Evolutionary conservation across 371 early-diverging fungal species (phyloP).

Genomic region (Chytridium lagenaria): DNA sequence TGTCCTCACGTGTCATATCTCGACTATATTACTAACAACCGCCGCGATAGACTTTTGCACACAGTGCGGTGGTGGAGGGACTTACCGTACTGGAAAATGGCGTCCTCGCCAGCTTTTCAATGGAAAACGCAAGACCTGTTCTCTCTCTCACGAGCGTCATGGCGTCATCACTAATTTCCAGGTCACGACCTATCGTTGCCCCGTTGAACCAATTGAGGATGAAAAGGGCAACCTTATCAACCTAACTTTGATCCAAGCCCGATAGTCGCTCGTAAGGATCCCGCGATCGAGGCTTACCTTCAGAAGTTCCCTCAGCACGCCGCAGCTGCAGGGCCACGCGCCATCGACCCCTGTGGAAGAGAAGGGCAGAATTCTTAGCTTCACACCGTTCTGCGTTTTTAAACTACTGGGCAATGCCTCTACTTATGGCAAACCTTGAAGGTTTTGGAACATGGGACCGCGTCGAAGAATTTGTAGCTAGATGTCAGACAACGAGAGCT

Average conservation of each 20-base stretch:
- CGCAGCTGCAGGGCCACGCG: too few relatives aligned
- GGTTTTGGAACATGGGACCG: too few relatives aligned
- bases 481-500: too few relatives aligned
- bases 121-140: background rate
- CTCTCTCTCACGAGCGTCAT: background rate
- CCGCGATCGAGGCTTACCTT: background rate
- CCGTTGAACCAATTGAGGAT: slow-evolving; percentile 2
- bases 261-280: background rate
- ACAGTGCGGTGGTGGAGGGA: background rate
- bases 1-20: background rate
- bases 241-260: background rate
- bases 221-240: background rate
- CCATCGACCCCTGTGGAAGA: too few relatives aligned
- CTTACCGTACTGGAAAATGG: slow-evolving; percentile 32
- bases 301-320: background rate
- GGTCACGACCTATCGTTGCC: background rate
- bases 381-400: too few relatives aligned
- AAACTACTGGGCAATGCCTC: too few relatives aligned
- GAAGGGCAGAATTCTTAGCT: too few relatives aligned
- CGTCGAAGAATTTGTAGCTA: too few relatives aligned
- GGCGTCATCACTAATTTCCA: slow-evolving; percentile 1
- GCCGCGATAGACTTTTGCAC: background rate
- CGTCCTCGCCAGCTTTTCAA: slow-evolving; percentile 12
- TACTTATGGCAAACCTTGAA: too few relatives aligned
- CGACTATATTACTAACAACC: too few relatives aligned